Base-by-base conservation (phyloP, 2,329 filamentous ascomycete genomes). In the Dothidotthia symphoricarpi region DNA sequence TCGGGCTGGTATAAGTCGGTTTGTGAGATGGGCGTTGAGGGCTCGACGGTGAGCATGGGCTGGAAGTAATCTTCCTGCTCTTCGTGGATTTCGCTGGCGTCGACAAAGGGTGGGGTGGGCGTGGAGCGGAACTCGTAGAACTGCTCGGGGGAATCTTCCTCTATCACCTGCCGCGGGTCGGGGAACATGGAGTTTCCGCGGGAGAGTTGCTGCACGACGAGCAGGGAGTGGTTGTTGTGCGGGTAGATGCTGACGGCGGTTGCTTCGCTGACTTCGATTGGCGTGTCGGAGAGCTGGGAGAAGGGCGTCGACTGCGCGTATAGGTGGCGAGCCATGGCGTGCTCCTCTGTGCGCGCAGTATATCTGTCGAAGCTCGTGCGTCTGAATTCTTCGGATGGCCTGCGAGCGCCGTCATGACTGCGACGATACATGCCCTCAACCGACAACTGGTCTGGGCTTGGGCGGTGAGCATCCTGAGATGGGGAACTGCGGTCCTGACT, bases 141-240 rank as follows among this genome's bases (percentile, higher is more conserved):
- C n/a, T 49, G 12, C 6, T 53, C 41, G 6, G 45, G 36, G 7
- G 45, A 35, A 24, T 57, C 50, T 5, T 22, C 9, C 5, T 22
- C 9, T 9, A 22, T 5, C 19, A 6, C 5, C 28, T 55, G 46
- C 9, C 28, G 43, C 9, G 39, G 36, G 13, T 54, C 54, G 6
- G 46, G 41, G 16, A 56, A 34, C 36, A 60, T 46, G 0, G 57
- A 54, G 24, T 52, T 62, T 10, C 51, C 49, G 3, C 62, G 58
- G 6, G 66, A 57, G 12, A 59, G 39, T 37, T 78, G 75, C 50
- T 83, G 76, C n/a, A 84, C 76, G n/a, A 83, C 63, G n/a, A 83
- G 66, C 4, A 83, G 63, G 6, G 78, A 82, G 28, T 78, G 68
- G 47, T 83, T 84, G 59, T 80, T 80, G 61, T 83, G 81, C 2